These are phyloP conservation scores for Trichopus zeylanicus DNA, from an alignment of 116 monocot genomes.

Conservation along the genomic window DNA sequence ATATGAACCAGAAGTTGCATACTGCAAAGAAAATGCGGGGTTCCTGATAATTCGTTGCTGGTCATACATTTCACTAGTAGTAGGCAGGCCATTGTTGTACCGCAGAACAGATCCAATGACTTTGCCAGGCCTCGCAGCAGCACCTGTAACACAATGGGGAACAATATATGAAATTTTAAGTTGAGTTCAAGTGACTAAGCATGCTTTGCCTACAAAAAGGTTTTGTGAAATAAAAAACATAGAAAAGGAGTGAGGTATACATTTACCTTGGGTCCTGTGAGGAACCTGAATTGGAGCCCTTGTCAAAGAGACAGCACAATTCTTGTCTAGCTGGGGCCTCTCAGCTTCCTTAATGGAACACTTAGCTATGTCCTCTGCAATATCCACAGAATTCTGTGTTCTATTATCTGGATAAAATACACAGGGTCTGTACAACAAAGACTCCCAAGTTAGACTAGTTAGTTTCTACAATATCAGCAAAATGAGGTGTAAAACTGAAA, in stretches of 20 bases:
- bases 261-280: slow-evolving; percentile 40
- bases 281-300: slow-evolving; percentile 55
- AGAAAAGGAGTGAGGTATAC: no score
- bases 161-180: no score
- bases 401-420: slow-evolving; percentile 52
- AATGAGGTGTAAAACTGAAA: no score
- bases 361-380: slow-evolving; percentile 46
- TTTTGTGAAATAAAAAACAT: no score
- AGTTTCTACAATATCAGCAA: no score
- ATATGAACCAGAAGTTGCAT: slow-evolving; percentile 31
- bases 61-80: slow-evolving; percentile 24
- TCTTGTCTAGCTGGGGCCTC: slow-evolving; percentile 31
- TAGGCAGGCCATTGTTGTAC: slow-evolving; percentile 10
- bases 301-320: slow-evolving; percentile 23
- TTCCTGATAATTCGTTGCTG: slow-evolving; percentile 36
- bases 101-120: slow-evolving; percentile 38
- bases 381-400: slow-evolving; percentile 30
- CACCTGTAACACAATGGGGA: slow-evolving; percentile 12
- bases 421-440: slow-evolving; percentile 36
- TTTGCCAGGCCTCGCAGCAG: slow-evolving; percentile 60
- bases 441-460: no score
- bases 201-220: no score
- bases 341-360: slow-evolving; percentile 56
- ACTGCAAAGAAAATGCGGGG: slow-evolving; percentile 17
- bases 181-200: no score